Evolutionary conservation across 495 filamentous ascomycete species (phyloP).

Genomic region (Cairneyella variabilis): DNA sequence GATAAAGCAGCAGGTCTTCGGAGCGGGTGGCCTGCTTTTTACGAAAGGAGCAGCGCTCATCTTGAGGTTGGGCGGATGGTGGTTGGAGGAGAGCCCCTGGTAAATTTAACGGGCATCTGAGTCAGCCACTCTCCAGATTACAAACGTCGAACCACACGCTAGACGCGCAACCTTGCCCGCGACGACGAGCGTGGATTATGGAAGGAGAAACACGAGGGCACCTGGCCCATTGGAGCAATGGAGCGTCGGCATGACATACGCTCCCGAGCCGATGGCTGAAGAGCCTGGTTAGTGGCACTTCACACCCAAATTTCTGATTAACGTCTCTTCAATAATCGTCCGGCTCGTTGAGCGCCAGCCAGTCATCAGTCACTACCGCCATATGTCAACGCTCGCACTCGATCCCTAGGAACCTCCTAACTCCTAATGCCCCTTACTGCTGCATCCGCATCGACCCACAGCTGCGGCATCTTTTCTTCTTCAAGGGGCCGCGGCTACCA

Average conservation of each 20-base stretch:
- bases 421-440: not conserved
- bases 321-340: constrained; percentile 1
- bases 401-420: not conserved
- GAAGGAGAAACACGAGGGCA: not conserved
- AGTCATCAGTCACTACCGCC: not conserved
- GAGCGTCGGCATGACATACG: not conserved
- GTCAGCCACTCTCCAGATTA: too few relatives aligned
- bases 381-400: not conserved
- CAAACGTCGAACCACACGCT: too few relatives aligned
- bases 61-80: too few relatives aligned
- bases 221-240: not conserved
- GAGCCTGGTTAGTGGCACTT: too few relatives aligned
- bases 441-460: too few relatives aligned
- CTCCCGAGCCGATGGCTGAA: not conserved
- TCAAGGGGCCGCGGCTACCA: too few relatives aligned
- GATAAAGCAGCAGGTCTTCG: too few relatives aligned
- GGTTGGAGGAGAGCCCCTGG: too few relatives aligned
- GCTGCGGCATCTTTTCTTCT: not conserved
- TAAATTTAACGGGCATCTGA: too few relatives aligned
- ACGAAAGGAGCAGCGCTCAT: too few relatives aligned
- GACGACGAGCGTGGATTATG: not conserved
- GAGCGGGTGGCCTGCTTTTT: too few relatives aligned
- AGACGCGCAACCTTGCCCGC: too few relatives aligned
- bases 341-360: not conserved
- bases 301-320: constrained; percentile 1